A percentile compares a stretch with the other conserved stretches of the same genome.
These are phyloP conservation scores for Circinella umbellata DNA, from an alignment of 371 early-diverging fungal species.

Conservation along the genomic window DNA sequence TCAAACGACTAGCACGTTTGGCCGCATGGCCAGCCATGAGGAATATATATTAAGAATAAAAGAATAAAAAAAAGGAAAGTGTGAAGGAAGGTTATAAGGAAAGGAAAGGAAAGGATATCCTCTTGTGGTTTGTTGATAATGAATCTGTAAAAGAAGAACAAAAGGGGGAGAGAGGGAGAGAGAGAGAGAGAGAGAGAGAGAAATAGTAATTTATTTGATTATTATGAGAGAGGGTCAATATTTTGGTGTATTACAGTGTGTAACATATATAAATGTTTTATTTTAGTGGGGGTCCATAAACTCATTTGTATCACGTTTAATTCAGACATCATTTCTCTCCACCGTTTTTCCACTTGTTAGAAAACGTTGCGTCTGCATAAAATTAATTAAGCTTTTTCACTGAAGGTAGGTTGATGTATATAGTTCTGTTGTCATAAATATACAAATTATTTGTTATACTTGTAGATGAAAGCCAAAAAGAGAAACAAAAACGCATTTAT, in stretches of 20 bases:
- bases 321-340: too few species aligned
- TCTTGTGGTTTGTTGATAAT: too few species aligned
- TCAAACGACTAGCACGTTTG: conserved; percentile 14
- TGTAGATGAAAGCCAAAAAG: too few species aligned
- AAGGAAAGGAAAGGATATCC: background rate
- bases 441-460: too few species aligned
- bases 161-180: conserved; percentile 13
- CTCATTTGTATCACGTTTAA: background rate
- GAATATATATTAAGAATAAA: background rate
- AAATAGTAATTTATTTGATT: too few species aligned
- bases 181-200: background rate
- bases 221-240: background rate
- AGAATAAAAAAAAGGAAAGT: background rate
- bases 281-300: background rate
- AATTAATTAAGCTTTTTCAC: background rate
- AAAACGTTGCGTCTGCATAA: too few species aligned
- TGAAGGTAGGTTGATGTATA: too few species aligned
- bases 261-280: background rate
- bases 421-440: too few species aligned
- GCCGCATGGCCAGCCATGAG: conserved; percentile 20
- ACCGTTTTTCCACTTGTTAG: too few species aligned
- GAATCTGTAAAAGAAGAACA: background rate
- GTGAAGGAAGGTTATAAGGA: background rate
- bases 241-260: conserved; percentile 5
- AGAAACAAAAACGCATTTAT: too few species aligned